Evolutionary conservation across 2,329 filamentous ascomycete genomes (phyloP), one percentile per base, ranked within the genome.

Genomic region (Botrytis porri): DNA sequence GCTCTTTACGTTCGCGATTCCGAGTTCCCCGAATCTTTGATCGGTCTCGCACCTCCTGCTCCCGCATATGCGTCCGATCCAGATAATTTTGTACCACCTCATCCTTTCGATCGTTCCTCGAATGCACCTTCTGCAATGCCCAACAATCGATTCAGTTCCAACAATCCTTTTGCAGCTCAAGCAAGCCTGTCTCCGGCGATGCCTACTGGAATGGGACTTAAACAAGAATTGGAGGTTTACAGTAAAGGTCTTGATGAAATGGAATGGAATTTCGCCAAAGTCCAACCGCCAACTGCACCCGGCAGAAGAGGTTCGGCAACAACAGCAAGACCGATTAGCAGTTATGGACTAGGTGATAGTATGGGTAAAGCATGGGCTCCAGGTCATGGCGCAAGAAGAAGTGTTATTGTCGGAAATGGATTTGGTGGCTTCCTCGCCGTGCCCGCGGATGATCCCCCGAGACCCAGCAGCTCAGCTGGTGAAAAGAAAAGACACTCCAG

Each of bases 1-100:
- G 88, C 90, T 35, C 87, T 98, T 12, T 98, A 97, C 80, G 95
- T 98, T 29, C 92, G 93, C 69, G 94, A 98, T 78, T 88, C 92
- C 39, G 86, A 88, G 67, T 97, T 98, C 80, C 90, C 94, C 2
- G 93, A 97, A 77, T 87, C 91, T 18, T 88, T 98, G 9, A 86
- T 94, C 18, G 80, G 78, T 22, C 85, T 95, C 10, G 88, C 90
- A 1, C 92, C 92, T 1, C 91, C 93, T 3, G 85, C 84, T 1
- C 84, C 85, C 10, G 82, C 85, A 1, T 88, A 88, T 74, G 85
- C 84, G 35, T 77, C 73, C 20, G 82, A 84, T 74, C 75, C 76
- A 12, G 77, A 79, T 62, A 78, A 76, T 51, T 78, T 76, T 39
- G 57, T 63, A n/a, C 81, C 73, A n/a, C 29, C 73, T 66, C 77